Base-by-base conservation (phyloP, 163 green algal species). In the Scenedesmus sp. region DNA sequence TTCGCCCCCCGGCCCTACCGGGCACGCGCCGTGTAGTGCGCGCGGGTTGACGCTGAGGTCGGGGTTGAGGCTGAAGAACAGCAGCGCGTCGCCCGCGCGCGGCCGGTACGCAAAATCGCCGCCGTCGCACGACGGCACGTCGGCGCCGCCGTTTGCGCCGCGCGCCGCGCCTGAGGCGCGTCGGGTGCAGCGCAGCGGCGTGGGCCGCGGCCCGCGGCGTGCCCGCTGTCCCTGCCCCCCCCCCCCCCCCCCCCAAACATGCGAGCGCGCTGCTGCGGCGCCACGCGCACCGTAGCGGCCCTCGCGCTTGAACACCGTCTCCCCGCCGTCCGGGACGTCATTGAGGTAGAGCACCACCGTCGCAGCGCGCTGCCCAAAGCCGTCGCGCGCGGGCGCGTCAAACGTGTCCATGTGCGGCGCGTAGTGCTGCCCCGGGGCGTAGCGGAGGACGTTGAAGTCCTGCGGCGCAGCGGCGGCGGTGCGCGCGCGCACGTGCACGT, bases 401-500 rank as follows among this genome's bases (percentile, higher is more conserved):
- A 85, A 85, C 22, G 58, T 80, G 48, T 85, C 83, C 62, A 82
- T 83, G 86, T 91, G 86, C 14, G 54, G 79, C 31, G 88, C 79
- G 69, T 91, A 91, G 73, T 91, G 84, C 78, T 89, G 84, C 17
- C 60, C 56, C 6, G 83, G 51, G 28, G 84, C 28, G 66, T 91
- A 91, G n/a, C 76, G 77, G 34, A 91, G 75, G 24, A 91, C 79
- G 56, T 91, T 91, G 79, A 91, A 91, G 44, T 85, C 81, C 84
- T 89, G 79, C 31, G 58, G 53, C 17, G 53, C 53, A 60, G 15
- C 10, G 15, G 17, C 53, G 14, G 53, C 20, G 53, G 53, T 60
- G 53, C 53, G 10, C 17, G 53, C 53, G 17, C 20, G 53, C n/a
- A n/a, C n/a, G n/a, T n/a, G n/a, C n/a, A n/a, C n/a, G n/a, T n/a